phyloP scores from a whole-genome alignment of 352 stramenopile genomes.

The Globisporangium middletonii region DNA sequence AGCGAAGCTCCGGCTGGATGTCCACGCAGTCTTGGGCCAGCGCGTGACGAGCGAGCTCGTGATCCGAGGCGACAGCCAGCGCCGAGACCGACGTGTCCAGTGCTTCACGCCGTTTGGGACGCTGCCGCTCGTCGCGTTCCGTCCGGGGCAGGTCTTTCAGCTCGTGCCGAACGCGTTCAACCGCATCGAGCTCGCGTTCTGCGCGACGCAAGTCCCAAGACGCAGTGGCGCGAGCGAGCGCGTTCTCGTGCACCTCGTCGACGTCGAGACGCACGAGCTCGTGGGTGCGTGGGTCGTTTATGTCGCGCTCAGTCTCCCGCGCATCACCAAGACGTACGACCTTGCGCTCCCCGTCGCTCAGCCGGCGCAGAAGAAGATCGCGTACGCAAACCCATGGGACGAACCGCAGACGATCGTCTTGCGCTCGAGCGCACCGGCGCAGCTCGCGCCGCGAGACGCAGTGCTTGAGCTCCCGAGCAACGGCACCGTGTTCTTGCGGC shows the following conservation, averaged over 20 bases:
- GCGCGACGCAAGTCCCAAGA: slow-evolving; percentile 30
- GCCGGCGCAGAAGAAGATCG: slow-evolving; percentile 88
- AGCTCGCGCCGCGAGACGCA: slow-evolving; percentile 70
- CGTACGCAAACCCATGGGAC: slow-evolving; percentile 92
- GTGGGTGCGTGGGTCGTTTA: slow-evolving; percentile 87
- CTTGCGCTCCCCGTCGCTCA: slow-evolving; percentile 56
- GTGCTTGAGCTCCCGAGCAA: slow-evolving; percentile 45
- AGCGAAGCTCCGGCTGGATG: slow-evolving; percentile 72
- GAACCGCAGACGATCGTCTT: slow-evolving; percentile 76
- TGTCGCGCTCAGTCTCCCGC: slow-evolving; percentile 60
- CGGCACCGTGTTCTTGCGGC: slow-evolving; percentile 47
- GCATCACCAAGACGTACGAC: slow-evolving; percentile 92
- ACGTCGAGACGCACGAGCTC: slow-evolving; percentile 87
- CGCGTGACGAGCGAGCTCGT: slow-evolving; percentile 84
- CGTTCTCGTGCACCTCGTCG: slow-evolving; percentile 85
- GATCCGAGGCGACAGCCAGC: slow-evolving; percentile 68
- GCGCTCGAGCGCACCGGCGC: slow-evolving; percentile 61
- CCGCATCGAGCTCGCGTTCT: slow-evolving; percentile 80
- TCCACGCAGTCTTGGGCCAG: slow-evolving; percentile 86
- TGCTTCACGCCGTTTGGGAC: slow-evolving; percentile 50
- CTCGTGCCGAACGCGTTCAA: slow-evolving; percentile 90
- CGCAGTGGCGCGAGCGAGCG: slow-evolving; percentile 2
- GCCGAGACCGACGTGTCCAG: slow-evolving; percentile 20
- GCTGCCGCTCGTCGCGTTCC: slow-evolving; percentile 54
- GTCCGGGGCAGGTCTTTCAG: slow-evolving; percentile 75